Evolutionary conservation across 257 asterid species (phyloP), one percentile per base, ranked within the genome.

Genomic region (Plantago elongata): DNA sequence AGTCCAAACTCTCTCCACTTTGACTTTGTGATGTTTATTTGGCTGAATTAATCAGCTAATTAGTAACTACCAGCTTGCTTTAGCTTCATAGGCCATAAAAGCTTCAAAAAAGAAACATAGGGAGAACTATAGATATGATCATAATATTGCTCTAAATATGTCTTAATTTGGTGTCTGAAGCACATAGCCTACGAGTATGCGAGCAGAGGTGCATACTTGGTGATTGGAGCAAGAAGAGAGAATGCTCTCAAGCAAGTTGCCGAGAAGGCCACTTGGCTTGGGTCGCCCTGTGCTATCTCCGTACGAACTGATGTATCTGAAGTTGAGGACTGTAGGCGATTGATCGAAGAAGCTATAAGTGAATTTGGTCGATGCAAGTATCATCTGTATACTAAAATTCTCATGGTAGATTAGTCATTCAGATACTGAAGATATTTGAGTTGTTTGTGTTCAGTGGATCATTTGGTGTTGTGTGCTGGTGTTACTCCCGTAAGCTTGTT

Each of bases 101-200:
- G 2, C 27, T 22, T 22, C 27, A 22, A 22, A 22, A 22, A 22
- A 22, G 27, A 22, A 22, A 22, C 1, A 22, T 22, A 22, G 27
- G 27, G 27, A 22, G 27, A 22, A 22, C 27, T 22, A 1, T 22
- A 22, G 27, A 22, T 22, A 22, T 22, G 27, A 22, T 22, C 27
- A 22, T 22, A 22, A 22, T 22, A 22, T 22, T 22, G 27, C 27
- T 22, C 27, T 22, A 22, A 22, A 22, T 1, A 22, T 22, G 27
- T 22, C 27, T 34, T 34, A 34, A 1, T 34, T 34, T 34, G 7
- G 44, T 46, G 60, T 48, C 7, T 48, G 74, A 42, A 86, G 95
- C 64, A 81, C 49, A 54, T 86, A 38, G 75, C 87, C 7, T 83
- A 81, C 13, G 89, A 86, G 67, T 86, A 86, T 64, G 89, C 91